Percentiles rank a stretch among this genome's conserved stretches.
These are phyloP conservation scores for Stagonosporopsis chrysanthemi DNA, from an alignment of 2,329 filamentous ascomycete species.

Conservation along the genomic window DNA sequence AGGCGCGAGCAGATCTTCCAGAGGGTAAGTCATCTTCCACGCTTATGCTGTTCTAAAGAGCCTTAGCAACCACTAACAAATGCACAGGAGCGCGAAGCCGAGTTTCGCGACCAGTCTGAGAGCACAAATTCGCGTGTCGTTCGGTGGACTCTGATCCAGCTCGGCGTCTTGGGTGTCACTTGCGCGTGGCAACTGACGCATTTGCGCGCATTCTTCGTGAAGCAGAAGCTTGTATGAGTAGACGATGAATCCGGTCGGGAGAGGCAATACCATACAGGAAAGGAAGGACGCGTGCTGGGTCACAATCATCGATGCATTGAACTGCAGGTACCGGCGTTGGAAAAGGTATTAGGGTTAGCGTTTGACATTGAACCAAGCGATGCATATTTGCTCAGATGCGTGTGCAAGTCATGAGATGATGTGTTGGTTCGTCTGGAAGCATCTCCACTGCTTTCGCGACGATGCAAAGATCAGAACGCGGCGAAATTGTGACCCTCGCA, in stretches of 20 bases:
- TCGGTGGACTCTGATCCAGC: conserved; percentile 91
- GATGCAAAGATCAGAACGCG: neutral
- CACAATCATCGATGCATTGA: conserved; percentile 17
- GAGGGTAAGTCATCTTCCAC: conserved; percentile 64
- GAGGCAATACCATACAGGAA: conserved; percentile 16
- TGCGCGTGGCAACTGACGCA: conserved; percentile 98
- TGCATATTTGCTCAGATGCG: conserved; percentile 4
- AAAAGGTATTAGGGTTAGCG: conserved; percentile 20
- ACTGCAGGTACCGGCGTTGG: conserved; percentile 29
- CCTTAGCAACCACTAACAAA: conserved; percentile 22
- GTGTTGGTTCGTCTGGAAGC: neutral
- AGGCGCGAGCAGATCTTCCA: conserved; percentile 96
- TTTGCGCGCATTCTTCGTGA: conserved; percentile 97
- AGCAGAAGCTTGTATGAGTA: conserved; percentile 93
- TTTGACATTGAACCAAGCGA: conserved; percentile 17
- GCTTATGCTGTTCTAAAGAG: neutral
- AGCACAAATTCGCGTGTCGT: conserved; percentile 89
- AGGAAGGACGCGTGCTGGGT: conserved; percentile 21
- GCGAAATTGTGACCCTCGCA: too few relatives aligned
- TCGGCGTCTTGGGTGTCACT: conserved; percentile 81
- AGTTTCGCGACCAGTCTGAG: conserved; percentile 98
- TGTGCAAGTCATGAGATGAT: neutral
- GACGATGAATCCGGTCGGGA: neutral
- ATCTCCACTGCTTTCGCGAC: neutral
- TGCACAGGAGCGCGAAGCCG: conserved; percentile 87